Conservation (phyloP, 805 yeast species). For the Candida loeiensis region DNA sequence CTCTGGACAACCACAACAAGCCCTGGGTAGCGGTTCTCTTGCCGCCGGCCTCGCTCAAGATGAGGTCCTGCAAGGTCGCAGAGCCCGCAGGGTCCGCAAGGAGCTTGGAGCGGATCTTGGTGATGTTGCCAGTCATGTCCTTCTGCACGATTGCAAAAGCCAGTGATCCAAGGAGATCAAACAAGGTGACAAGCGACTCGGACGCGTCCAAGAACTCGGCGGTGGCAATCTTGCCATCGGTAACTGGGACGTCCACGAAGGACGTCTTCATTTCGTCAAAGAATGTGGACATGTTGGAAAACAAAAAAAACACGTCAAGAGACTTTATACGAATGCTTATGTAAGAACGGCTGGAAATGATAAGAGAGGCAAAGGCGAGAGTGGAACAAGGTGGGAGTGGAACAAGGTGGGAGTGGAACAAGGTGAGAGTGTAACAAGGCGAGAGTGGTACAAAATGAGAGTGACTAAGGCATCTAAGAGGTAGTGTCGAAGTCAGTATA, state of each 20-base stretch:
- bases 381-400: too few relatives aligned
- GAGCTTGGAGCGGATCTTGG: slow-evolving; percentile 65
- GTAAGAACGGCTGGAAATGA: neutral
- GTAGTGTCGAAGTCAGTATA: too few relatives aligned
- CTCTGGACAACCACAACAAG: slow-evolving; percentile 79
- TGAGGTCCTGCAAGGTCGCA: slow-evolving; percentile 72
- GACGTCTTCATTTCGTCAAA: slow-evolving; percentile 75
- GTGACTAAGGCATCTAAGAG: too few relatives aligned
- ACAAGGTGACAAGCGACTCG: slow-evolving; percentile 76
- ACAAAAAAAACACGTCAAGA: slow-evolving; percentile 6
- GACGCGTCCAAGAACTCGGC: slow-evolving; percentile 77
- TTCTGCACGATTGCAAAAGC: slow-evolving; percentile 83
- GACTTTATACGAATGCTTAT: neutral
- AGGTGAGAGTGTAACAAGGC: neutral
- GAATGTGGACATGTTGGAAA: slow-evolving; percentile 59
- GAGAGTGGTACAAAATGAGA: too few relatives aligned
- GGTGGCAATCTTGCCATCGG: slow-evolving; percentile 64
- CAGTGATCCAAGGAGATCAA: slow-evolving; percentile 79
- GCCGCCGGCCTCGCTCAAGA: slow-evolving; percentile 65
- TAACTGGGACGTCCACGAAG: slow-evolving; percentile 70
- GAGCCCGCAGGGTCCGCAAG: slow-evolving; percentile 61
- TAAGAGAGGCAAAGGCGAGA: too few relatives aligned
- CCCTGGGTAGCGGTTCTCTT: slow-evolving; percentile 88
- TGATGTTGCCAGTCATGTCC: slow-evolving; percentile 85
- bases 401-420: neutral